These are phyloP conservation scores for Zoysia japonica DNA, from an alignment of 176 grass and related monocot genomes.

Conservation along the genomic window DNA sequence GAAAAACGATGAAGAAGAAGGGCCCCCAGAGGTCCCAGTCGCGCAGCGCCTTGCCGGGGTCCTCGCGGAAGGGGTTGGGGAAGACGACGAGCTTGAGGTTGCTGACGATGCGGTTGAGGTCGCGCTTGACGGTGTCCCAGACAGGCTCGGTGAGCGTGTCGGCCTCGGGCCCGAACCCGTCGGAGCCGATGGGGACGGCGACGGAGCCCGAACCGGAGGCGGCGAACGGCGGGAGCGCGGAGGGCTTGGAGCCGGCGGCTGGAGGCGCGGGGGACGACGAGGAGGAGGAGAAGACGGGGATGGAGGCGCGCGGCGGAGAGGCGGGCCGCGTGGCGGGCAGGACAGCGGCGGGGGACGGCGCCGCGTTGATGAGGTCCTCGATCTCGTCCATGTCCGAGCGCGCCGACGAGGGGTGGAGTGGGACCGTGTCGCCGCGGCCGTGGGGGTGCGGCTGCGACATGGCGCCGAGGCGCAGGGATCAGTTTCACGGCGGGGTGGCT, in stretches of 20 bases:
- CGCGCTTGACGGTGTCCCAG: conserved; percentile 87
- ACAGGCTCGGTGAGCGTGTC: conserved; percentile 89
- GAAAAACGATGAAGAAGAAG: conserved; percentile 96
- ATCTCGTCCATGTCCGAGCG: conserved; percentile 98
- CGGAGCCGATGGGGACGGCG: conserved; percentile 41
- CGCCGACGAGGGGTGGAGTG: conserved; percentile 73
- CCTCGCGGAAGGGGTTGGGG: conserved; percentile 89
- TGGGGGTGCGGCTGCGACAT: conserved; percentile 52
- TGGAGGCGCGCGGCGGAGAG: conserved; percentile 65
- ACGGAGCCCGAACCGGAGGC: conserved; percentile 8
- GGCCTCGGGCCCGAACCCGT: conserved; percentile 50
- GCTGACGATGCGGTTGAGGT: conserved; percentile 80
- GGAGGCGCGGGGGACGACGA: neutral
- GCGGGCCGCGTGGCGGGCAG: conserved; percentile 55
- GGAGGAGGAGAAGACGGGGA: conserved; percentile 54
- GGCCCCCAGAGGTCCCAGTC: conserved; percentile 98
- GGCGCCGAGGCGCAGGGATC: conserved; percentile 8
- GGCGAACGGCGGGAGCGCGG: conserved; percentile 31
- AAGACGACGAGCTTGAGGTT: conserved; percentile 96
- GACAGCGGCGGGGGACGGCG: conserved; percentile 21
- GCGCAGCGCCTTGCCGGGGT: conserved; percentile 83
- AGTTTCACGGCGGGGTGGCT: neutral
- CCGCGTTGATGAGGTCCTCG: conserved; percentile 63
- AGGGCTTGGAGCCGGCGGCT: conserved; percentile 23
- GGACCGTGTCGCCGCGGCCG: conserved; percentile 54